Evolutionary conservation across 2,329 filamentous ascomycete genomes (phyloP), one percentile per base, ranked within the genome.

Genomic region (Incumbomyces lentus): DNA sequence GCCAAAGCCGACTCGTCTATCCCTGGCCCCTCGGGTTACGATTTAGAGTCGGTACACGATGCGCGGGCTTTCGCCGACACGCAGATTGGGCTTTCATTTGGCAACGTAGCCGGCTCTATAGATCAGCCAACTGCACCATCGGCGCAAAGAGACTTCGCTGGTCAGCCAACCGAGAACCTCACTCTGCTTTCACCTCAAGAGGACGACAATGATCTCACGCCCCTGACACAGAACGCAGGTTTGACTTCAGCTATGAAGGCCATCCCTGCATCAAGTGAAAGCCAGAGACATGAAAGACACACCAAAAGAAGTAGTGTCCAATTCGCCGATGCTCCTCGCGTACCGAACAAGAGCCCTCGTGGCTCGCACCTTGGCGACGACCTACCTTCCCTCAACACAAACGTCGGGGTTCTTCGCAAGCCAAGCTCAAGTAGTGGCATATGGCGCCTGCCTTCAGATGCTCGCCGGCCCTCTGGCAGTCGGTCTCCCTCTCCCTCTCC

Each of bases 401-500:
- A 75, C 5, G 63, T 71, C 46, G 66, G 69, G 37, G 62, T 72
- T 6, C 64, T 69, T 39, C 72, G 75, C 49, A 69, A 72, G 51
- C 69, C 81, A 45, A 63, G 62, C 42, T 62, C 69, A 67, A 59
- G 77, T 67, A 49, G 47, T 34, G 51, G 54, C 55, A 71, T 77
- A 47, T 68, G 65, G 19, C 37, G 46, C 16, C 17, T 33, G 14
- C 45, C 41, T 11, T 45, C 34, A n/a, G 52, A 50, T 22, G 77
- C 78, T 6, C 68, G 66, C 16, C 72, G 71, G 18, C 64, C 67
- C 49, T 60, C 62, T 44, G 36, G 46, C 43, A 49, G 54, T 29
- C 57, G 65, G 40, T 83, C 82, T 36, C 70, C 81, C 33, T 79
- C 82, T 1, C 71, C 77, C 2, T 81, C 81, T 14, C 73, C 76